Evolutionary conservation across 1,284 basidiomycete genomes (phyloP).

Genomic region (Naganishia sp.): DNA sequence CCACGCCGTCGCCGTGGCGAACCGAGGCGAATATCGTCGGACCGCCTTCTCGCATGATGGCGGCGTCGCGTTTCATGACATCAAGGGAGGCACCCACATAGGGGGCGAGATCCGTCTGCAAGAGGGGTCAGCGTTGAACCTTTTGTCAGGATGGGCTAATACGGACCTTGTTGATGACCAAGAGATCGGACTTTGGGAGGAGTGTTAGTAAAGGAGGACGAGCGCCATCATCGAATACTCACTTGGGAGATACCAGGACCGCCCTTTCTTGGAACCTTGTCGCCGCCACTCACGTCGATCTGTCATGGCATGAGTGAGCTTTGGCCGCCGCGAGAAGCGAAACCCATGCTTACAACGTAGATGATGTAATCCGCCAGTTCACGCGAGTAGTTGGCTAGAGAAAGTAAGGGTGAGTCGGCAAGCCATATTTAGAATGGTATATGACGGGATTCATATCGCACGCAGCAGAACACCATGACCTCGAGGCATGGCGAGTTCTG

Average conservation of each 20-base stretch:
- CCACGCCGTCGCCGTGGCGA: constrained; percentile 74
- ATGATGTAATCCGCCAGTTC: constrained; percentile 98
- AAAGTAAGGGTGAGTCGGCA: not conserved
- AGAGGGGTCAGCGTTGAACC: constrained; percentile 4
- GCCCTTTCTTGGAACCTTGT: constrained; percentile 97
- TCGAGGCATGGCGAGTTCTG: no score
- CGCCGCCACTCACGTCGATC: constrained; percentile 75
- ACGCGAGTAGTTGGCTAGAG: constrained; percentile 84
- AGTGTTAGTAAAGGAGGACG: not conserved
- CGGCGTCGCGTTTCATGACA: constrained; percentile 92
- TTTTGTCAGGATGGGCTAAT: not conserved
- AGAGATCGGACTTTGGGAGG: constrained; percentile 73
- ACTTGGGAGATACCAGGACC: constrained; percentile 85
- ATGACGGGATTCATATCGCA: no score
- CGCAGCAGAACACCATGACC: no score
- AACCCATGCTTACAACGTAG: constrained; percentile 68
- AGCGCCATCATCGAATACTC: not conserved
- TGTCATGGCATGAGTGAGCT: constrained; percentile 32
- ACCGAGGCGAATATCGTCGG: constrained; percentile 92
- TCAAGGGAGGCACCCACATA: constrained; percentile 90
- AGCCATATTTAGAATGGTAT: no score
- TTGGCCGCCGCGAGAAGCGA: no score
- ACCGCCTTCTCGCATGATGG: constrained; percentile 87
- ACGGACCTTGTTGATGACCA: constrained; percentile 89
- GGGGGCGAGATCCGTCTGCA: constrained; percentile 84